Evolutionary conservation across 1,139 yeast genomes (phyloP).

Genomic region (Candida pseudocylindracea): DNA sequence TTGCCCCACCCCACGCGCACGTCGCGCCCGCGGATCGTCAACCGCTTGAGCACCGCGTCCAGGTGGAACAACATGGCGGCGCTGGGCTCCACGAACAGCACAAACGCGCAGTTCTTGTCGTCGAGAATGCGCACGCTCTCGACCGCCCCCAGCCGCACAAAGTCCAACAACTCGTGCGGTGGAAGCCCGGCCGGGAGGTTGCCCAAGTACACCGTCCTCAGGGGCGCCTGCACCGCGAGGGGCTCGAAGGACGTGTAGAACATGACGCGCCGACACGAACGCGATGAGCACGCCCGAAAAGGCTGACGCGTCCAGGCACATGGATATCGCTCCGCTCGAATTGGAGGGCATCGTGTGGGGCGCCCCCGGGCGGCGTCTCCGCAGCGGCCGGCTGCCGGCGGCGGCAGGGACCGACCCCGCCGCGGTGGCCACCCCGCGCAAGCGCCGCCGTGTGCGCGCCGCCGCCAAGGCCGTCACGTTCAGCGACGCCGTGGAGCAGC

Average conservation of each 20-base stretch:
- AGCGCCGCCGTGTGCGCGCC: too few relatives aligned
- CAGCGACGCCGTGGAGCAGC: too few relatives aligned
- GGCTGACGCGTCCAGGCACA: too few relatives aligned
- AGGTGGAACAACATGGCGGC: slow-evolving; percentile 38
- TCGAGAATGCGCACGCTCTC: slow-evolving; percentile 47
- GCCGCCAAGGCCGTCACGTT: too few relatives aligned
- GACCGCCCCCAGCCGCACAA: slow-evolving; percentile 77
- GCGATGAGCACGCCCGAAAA: too few relatives aligned
- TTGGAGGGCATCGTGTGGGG: too few relatives aligned
- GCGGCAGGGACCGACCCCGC: too few relatives aligned
- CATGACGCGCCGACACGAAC: too few relatives aligned
- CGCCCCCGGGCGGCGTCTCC: too few relatives aligned
- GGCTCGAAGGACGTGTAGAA: not conserved
- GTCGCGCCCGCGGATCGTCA: slow-evolving; percentile 32
- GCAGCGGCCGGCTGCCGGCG: too few relatives aligned
- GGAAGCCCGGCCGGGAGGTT: slow-evolving; percentile 70
- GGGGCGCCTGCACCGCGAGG: not conserved
- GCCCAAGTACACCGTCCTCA: slow-evolving; percentile 74
- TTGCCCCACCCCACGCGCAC: slow-evolving; percentile 51
- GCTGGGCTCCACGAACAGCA: slow-evolving; percentile 38
- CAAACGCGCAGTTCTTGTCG: slow-evolving; percentile 35
- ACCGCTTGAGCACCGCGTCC: slow-evolving; percentile 34
- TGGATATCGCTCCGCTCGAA: too few relatives aligned
- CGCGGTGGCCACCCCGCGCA: too few relatives aligned
- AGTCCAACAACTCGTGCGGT: slow-evolving; percentile 65